phyloP scores from a whole-genome alignment of 1,284 basidiomycete species.

The Anthracocystis setariae region DNA sequence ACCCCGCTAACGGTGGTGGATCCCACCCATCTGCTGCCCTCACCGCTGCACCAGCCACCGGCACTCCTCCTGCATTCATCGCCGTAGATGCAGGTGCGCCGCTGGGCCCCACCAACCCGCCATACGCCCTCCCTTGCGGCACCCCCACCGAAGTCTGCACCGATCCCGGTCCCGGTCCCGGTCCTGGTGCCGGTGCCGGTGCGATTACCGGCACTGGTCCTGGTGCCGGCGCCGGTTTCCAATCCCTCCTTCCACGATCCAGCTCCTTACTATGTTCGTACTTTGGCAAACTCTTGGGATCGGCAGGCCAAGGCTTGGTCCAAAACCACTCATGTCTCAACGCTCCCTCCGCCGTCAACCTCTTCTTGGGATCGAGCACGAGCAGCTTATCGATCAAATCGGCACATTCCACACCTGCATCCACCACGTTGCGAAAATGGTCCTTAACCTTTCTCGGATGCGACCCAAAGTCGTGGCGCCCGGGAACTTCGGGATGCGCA shows the following conservation, averaged over 20 bases:
- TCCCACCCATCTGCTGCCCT: neutral
- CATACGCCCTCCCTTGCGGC: neutral
- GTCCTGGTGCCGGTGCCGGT: neutral
- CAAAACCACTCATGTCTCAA: constrained; percentile 66
- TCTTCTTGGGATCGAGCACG: constrained; percentile 60
- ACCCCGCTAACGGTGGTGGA: too few relatives aligned
- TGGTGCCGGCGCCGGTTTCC: constrained; percentile 29
- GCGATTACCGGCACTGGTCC: neutral
- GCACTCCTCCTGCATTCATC: neutral
- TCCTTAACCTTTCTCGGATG: constrained; percentile 48
- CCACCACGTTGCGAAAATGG: constrained; percentile 46
- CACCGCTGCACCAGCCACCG: neutral
- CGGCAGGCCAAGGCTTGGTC: constrained; percentile 61
- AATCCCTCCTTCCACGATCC: constrained; percentile 53
- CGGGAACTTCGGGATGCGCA: constrained; percentile 45
- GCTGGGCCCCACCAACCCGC: too few relatives aligned
- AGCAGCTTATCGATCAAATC: constrained; percentile 65
- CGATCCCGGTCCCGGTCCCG: too few relatives aligned
- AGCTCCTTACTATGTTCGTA: constrained; percentile 65
- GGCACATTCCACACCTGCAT: constrained; percentile 53
- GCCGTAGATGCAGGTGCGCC: too few relatives aligned
- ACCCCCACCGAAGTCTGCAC: neutral
- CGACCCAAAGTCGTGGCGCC: constrained; percentile 58
- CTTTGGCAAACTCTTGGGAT: constrained; percentile 61
- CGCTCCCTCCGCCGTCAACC: constrained; percentile 61